Evolutionary conservation across 2,329 filamentous ascomycete species (phyloP), one percentile per base, ranked within the genome.

Genomic region (Cladophialophora psammophila): DNA sequence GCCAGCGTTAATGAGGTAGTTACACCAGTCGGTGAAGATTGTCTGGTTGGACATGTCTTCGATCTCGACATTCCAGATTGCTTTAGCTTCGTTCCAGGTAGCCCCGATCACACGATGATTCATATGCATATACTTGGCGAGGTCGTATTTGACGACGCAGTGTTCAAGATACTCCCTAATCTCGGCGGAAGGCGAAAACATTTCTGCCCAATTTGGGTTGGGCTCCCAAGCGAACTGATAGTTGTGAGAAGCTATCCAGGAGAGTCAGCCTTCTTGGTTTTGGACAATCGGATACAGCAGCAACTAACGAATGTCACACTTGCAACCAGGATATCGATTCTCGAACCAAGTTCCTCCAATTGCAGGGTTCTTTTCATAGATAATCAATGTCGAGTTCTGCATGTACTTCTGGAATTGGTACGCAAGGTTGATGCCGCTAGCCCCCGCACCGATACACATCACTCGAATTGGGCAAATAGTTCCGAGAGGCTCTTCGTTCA

Each of bases 201-300:
- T 82, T 71, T 91, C 87, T 0, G 83, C 84, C 90, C 90, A 93
- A 70, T 90, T 82, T 0, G 83, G 85, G 64, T 91, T 92, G 0
- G 89, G 88, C 5, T 83, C 81, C 63, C 63, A 65, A 7, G 63
- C 53, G 34, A 60, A 60, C 18, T 59, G 54, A 35, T 65, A 65
- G 45, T 59, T 60, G 45, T 65, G 63, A 9, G 55, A 52, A 4
- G 63, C 38, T 38, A 52, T 70, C n/a, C 34, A 45, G 13, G 2
- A 20, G 9, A 15, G 38, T 57, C 13, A 38, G 54, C 26, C 9
- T 18, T 57, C 9, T 18, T 57, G 8, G 18, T 53, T 53, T 34
- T n/a, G 18, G 18, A 53, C 48, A 26, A 26, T 13, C 48, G 15
- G 38, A 13, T 13, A 40, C 10, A 9, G 6, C 12, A 12, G 10